Evolutionary conservation across 371 early-diverging fungal species (phyloP), one percentile per base, ranked within the genome.

Genomic region (Saksenaea vasiformis): DNA sequence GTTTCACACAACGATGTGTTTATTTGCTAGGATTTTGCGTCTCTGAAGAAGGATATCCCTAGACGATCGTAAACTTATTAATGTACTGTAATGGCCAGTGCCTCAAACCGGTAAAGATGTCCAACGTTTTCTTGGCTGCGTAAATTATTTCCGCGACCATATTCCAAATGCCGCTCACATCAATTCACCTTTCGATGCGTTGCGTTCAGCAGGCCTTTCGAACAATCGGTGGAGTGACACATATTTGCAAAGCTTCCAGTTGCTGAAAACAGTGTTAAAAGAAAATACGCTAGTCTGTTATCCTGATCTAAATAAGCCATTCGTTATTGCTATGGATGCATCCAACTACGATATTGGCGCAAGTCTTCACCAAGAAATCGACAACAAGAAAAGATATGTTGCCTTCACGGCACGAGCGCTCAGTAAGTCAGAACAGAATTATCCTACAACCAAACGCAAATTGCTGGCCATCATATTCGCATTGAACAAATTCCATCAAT

Each of bases 301-400:
- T n/a, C 76, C 80, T 1, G 70, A 82, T n/a, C 61, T 72, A 8
- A 38, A 13, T 1, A 28, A 61, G 0, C 70, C 67, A 3, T 77
- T 80, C 38, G 60, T 62, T 24, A 54, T 82, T 0, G 76, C 73
- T 7, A 77, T 77, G 0, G 80, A 85, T 61, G 77, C 82, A 0
- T 80, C 78, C 2, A 66, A 77, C 27, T 39, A 53, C 5, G 79
- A 74, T 8, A 76, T 77, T 26, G 78, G 75, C n/a, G 72, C 71
- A 19, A 69, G 65, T 0, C 43, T 84, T 9, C 69, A 37, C 36
- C 76, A 75, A 59, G 64, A 43, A 3, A 66, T 51, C 5, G 26
- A 65, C 17, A 54, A 34, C 1, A 36, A 53, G 17, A 56, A 34
- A 54, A 27, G 59, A 11, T 62, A 74, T 47, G 70, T 74, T 10